phyloP scores from a whole-genome alignment of 164 flowering plant genomes.

The Vitis labrusca region DNA sequence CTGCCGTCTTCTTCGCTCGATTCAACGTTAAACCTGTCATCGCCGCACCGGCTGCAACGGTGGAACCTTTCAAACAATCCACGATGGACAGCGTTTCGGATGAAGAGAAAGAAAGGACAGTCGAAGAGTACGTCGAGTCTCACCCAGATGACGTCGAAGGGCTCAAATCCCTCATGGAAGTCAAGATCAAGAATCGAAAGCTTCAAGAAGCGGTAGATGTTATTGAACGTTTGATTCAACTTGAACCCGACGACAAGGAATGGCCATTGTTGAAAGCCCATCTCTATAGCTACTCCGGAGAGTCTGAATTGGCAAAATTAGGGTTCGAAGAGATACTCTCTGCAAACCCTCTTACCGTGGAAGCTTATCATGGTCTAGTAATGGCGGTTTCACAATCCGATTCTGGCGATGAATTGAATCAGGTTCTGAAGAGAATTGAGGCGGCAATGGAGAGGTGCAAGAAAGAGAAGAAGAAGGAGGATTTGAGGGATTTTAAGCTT shows the following conservation, averaged over 20 bases:
- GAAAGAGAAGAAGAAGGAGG: conserved; percentile 55
- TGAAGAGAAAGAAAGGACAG: conserved; percentile 41
- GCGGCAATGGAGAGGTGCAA: conserved; percentile 56
- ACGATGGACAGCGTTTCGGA: conserved; percentile 14
- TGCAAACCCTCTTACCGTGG: conserved; percentile 68
- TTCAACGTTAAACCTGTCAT: conserved; percentile 36
- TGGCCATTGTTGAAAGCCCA: conserved; percentile 73
- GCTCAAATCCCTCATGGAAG: conserved; percentile 62
- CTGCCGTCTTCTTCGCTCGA: conserved; percentile 51
- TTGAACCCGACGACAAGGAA: conserved; percentile 63
- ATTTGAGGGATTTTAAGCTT: conserved; percentile 74
- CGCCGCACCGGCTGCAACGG: conserved; percentile 36
- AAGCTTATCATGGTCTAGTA: conserved; percentile 82
- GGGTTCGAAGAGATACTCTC: conserved; percentile 59
- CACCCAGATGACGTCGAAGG: conserved; percentile 49
- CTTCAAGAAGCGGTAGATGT: conserved; percentile 54
- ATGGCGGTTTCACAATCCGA: conserved; percentile 49
- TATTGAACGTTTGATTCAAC: conserved; percentile 50
- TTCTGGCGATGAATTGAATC: conserved; percentile 28
- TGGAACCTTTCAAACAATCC: conserved; percentile 20
- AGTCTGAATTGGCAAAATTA: conserved; percentile 43
- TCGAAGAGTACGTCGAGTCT: conserved; percentile 47
- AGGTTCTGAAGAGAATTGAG: conserved; percentile 51
- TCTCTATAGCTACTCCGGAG: conserved; percentile 46
- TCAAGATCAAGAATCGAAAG: conserved; percentile 50